A percentile compares a stretch with the other conserved stretches of the same genome.
Evolutionary conservation across 768 basidiomycete genomes (phyloP).

Genomic region (Mycena leptocephala): DNA sequence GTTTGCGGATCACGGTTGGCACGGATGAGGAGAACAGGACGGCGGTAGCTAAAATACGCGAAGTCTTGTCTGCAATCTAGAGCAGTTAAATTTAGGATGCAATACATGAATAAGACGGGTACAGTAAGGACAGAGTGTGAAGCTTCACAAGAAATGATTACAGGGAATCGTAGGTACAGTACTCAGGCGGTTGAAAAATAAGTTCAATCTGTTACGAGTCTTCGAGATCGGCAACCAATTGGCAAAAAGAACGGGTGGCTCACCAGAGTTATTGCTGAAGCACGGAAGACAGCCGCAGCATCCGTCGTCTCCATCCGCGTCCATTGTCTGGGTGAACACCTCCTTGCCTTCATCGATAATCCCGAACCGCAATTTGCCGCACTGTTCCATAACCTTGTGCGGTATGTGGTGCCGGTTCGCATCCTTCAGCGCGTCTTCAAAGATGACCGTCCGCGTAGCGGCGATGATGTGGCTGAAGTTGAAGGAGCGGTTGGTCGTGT

Average conservation of each 20-base stretch:
- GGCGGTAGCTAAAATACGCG: conserved; percentile 69
- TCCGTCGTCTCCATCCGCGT: neutral
- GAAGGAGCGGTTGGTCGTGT: conserved; percentile 10
- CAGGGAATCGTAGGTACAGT: too few species aligned
- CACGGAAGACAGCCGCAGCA: neutral
- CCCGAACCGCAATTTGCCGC: neutral
- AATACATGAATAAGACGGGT: neutral
- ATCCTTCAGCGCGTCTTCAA: neutral
- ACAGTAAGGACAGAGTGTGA: neutral
- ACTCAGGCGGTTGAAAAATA: neutral
- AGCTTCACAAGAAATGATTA: neutral
- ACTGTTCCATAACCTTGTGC: conserved; percentile 11
- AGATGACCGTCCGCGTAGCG: conserved; percentile 1
- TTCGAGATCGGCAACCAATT: neutral
- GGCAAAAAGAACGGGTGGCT: neutral
- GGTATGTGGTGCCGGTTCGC: conserved; percentile 15
- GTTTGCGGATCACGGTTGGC: conserved; percentile 92
- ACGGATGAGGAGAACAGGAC: conserved; percentile 83
- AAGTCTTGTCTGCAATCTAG: conserved; percentile 55
- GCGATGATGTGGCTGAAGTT: conserved; percentile 13
- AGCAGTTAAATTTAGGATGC: neutral
- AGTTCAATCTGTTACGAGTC: too few species aligned
- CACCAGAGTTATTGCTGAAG: neutral
- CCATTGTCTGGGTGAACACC: neutral
- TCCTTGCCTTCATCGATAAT: conserved; percentile 1